Conservation (phyloP, 192 early-diverging fungal genomes). For the Coemansia sp. region DNA sequence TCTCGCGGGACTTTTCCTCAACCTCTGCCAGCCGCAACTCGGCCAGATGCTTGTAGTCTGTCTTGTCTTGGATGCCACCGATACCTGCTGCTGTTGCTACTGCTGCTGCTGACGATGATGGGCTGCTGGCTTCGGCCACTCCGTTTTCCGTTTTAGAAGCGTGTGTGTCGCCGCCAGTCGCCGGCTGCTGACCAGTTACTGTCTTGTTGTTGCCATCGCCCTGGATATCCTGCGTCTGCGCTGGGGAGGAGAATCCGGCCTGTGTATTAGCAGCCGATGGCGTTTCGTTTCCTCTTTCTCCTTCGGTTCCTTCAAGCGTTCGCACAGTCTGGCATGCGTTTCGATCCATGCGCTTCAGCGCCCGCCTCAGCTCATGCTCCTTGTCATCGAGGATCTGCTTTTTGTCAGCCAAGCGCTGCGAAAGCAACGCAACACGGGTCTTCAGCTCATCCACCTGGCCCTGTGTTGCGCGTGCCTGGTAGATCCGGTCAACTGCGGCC, state of each 20-base stretch:
- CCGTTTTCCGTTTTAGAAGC: constrained; percentile 3
- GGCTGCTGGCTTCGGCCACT: neutral
- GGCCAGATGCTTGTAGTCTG: constrained; percentile 51
- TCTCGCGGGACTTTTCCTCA: constrained; percentile 54
- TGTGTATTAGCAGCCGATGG: neutral
- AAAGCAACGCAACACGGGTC: constrained; percentile 33
- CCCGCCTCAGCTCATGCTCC: constrained; percentile 38
- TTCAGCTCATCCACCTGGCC: constrained; percentile 39
- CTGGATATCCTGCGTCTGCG: neutral
- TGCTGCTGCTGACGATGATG: constrained; percentile 24
- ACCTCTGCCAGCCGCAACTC: constrained; percentile 56
- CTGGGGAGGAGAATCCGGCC: constrained; percentile 2
- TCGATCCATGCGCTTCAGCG: constrained; percentile 56
- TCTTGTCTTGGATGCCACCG: constrained; percentile 48
- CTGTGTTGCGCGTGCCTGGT: constrained; percentile 26
- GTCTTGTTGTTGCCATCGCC: constrained; percentile 6
- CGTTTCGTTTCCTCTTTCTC: constrained; percentile 3
- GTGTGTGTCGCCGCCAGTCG: constrained; percentile 1
- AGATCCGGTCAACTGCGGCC: constrained; percentile 33
- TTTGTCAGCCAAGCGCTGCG: constrained; percentile 42
- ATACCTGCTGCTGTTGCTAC: constrained; percentile 18
- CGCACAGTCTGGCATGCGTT: constrained; percentile 47
- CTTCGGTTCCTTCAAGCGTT: constrained; percentile 1
- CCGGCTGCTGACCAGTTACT: neutral
- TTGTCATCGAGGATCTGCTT: constrained; percentile 40